phyloP scores from a whole-genome alignment of 2,329 filamentous ascomycete species.

The Alternaria dauci region DNA sequence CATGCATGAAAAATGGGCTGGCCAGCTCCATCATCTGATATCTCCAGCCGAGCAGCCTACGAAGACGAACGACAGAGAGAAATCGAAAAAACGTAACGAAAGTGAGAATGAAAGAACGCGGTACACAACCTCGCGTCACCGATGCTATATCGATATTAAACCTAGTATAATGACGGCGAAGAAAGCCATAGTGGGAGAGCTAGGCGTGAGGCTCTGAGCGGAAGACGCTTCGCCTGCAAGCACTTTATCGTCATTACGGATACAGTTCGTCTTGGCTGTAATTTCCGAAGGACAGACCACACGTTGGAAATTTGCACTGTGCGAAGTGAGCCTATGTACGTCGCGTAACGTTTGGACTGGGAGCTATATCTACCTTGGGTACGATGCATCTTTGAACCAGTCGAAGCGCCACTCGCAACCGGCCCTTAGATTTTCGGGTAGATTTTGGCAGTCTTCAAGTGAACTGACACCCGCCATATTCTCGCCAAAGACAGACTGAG shows the following conservation, averaged over 20 bases:
- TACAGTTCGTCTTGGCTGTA: slow-evolving; percentile 46
- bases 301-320: slow-evolving; percentile 50
- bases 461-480: slow-evolving; percentile 38
- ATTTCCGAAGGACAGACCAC: slow-evolving; percentile 46
- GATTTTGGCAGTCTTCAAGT: slow-evolving; percentile 44
- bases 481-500: slow-evolving; percentile 46
- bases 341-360: slow-evolving; percentile 8
- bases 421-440: slow-evolving; percentile 38
- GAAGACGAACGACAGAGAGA: slow-evolving; percentile 18
- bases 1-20: slow-evolving; percentile 42
- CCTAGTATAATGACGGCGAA: slow-evolving; percentile 31
- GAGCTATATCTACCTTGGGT: slow-evolving; percentile 39
- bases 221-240: slow-evolving; percentile 27
- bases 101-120: slow-evolving; percentile 23
- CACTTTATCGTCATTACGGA: slow-evolving; percentile 43
- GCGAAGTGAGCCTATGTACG: slow-evolving; percentile 28
- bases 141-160: slow-evolving; percentile 39
- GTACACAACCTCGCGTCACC: slow-evolving; percentile 28
- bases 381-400: slow-evolving; percentile 47
- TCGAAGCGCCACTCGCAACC: slow-evolving; percentile 49
- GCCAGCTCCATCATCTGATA: slow-evolving; percentile 36
- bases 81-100: slow-evolving; percentile 31
- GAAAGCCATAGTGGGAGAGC: slow-evolving; percentile 18
- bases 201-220: slow-evolving; percentile 25
- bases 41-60: slow-evolving; percentile 8